These are phyloP conservation scores for Colletotrichum navitas DNA, from an alignment of 2,329 filamentous ascomycete genomes.

Conservation along the genomic window DNA sequence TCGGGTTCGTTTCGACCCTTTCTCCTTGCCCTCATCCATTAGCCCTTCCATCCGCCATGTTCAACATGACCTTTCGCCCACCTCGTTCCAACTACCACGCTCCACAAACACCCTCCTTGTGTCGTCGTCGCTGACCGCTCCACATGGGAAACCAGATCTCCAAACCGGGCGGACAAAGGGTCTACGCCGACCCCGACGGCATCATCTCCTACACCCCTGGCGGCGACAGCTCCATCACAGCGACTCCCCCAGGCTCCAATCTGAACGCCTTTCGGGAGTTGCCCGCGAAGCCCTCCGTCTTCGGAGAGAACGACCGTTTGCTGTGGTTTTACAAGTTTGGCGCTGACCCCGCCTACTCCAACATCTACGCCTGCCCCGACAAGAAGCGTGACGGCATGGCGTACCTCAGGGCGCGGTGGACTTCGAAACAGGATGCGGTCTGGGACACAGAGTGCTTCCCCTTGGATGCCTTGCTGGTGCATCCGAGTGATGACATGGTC, in stretches of 20 bases:
- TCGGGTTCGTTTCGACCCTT: constrained; percentile 42
- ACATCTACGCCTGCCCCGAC: constrained; percentile 21
- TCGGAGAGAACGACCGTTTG: not conserved
- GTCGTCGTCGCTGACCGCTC: not conserved
- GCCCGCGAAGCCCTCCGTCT: constrained; percentile 42
- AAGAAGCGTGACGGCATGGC: not conserved
- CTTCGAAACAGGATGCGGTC: not conserved
- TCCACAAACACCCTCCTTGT: too few relatives aligned
- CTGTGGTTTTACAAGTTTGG: constrained; percentile 4
- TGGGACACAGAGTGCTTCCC: constrained; percentile 47
- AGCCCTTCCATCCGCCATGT: not conserved
- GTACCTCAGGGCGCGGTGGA: constrained; percentile 4
- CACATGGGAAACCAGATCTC: constrained; percentile 52
- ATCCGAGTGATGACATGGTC: constrained; percentile 44
- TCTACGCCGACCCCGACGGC: constrained; percentile 69
- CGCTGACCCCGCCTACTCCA: constrained; percentile 42
- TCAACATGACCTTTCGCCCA: rapidly evolving
- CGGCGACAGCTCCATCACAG: constrained; percentile 60
- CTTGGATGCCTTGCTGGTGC: constrained; percentile 51
- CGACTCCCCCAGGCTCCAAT: constrained; percentile 63
- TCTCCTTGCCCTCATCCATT: not conserved
- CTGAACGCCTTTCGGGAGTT: constrained; percentile 60
- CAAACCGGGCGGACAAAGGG: constrained; percentile 73
- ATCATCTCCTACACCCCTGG: constrained; percentile 65
- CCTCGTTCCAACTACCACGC: too few relatives aligned